Evolutionary conservation across 495 filamentous ascomycete genomes (phyloP).

Genomic region (Aspergillus indologenus): DNA sequence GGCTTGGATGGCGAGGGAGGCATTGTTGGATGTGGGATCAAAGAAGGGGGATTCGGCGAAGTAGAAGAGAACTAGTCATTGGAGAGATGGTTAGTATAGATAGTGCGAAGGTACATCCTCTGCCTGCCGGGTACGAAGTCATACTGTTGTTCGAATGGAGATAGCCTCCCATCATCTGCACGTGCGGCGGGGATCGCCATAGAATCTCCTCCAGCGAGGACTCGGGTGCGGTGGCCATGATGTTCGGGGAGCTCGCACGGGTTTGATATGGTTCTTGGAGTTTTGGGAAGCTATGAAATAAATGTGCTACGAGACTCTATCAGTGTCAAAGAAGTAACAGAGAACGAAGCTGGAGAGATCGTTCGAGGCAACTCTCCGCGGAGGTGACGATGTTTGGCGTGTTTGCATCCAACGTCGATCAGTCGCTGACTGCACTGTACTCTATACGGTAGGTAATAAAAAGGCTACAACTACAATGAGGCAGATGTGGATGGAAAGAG

Average conservation of each 20-base stretch:
- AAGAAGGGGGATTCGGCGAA: conserved; percentile 90
- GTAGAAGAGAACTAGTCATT: conserved; percentile 71
- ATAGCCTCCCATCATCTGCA: conserved; percentile 56
- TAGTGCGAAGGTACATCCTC: not conserved
- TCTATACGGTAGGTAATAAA: not conserved
- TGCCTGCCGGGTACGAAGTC: conserved; percentile 10
- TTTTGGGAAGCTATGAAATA: not conserved
- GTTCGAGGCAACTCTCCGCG: not conserved
- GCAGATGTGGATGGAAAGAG: not conserved
- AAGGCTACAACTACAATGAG: not conserved
- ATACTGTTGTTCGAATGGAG: conserved; percentile 50
- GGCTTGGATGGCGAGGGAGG: conserved; percentile 70
- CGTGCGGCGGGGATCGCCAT: conserved; percentile 62
- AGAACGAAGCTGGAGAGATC: conserved; percentile 1
- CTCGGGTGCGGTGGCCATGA: conserved; percentile 48
- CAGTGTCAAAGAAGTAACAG: not conserved
- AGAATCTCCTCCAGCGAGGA: conserved; percentile 72
- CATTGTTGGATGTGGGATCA: conserved; percentile 86
- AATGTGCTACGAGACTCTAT: not conserved
- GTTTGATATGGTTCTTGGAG: not conserved
- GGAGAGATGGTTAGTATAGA: not conserved
- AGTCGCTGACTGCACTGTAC: no score
- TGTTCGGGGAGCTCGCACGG: not conserved
- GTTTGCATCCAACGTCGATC: not conserved
- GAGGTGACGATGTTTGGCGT: conserved; percentile 1